Evolutionary conservation across 306 rosid species (phyloP), one percentile per base, ranked within the genome.

Genomic region (Ormosia emarginata): DNA sequence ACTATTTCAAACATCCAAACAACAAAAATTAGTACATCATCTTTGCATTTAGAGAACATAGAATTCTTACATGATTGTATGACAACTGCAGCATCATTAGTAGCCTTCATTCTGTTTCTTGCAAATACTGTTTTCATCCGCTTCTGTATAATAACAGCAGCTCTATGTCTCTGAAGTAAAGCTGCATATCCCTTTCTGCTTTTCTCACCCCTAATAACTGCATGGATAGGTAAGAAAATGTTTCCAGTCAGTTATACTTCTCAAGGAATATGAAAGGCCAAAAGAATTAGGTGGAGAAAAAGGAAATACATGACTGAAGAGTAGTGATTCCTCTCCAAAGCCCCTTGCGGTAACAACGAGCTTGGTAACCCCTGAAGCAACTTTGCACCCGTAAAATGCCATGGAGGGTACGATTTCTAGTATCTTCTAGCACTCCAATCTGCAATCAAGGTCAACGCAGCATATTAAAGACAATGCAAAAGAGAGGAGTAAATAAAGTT

Each of bases 341-440:
- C 71, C 93, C 90, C 89, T 82, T 92, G 43, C 89, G 84, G 75
- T 86, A 81, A 79, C 91, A 77, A 15, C 97, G 94, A 74, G 92
- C 97, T 75, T 77, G 96, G 90, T 95, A 85, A 75, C 99, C 99
- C 91, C 97, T 93, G 83, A 92, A 93, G 86, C 94, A 95, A 91
- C 98, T 95, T 86, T 95, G 99, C 79, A 95, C 97, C 33, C 94
- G 91, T 75, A 95, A 85, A 84, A 93, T 84, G 41, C 99, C 97
- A 86, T 91, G 97, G 61, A 93, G 93, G 29, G 99, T 93, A 71
- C 97, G 98, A 59, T 92, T 95, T 89, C 99, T 89, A 62, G 98
- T 93, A 87, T 95, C 99, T 84, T 95, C 99, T 47, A 95, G 98
- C 76, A 92, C 91, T 80, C 99, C 99, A 84, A 93, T 90, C 99